A percentile compares a stretch with the other conserved stretches of the same genome.
phyloP scores from a whole-genome alignment of 768 basidiomycete genomes.

The Exsudoporus frostii region DNA sequence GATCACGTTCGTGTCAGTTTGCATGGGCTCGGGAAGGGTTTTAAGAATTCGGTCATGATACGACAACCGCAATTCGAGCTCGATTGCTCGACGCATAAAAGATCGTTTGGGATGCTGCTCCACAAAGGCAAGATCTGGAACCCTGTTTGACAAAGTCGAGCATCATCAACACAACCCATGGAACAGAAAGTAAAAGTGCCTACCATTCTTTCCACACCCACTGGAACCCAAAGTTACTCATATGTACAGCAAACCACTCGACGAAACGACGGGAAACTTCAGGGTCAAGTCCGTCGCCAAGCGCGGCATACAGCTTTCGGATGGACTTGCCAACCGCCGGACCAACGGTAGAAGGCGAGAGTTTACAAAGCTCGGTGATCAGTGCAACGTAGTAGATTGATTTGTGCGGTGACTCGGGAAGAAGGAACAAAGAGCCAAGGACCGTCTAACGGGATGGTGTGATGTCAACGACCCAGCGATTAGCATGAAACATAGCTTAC shows the following conservation, averaged over 20 bases:
- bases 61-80: conserved; percentile 86
- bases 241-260: conserved; percentile 94
- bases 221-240: conserved; percentile 96
- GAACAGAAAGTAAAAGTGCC: conserved; percentile 15
- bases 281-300: conserved; percentile 86
- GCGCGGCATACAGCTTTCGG: conserved; percentile 71
- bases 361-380: conserved; percentile 91
- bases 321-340: conserved; percentile 97
- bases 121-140: conserved; percentile 74
- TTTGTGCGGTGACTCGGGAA: conserved; percentile 76
- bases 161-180: neutral
- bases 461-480: neutral
- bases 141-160: conserved; percentile 48
- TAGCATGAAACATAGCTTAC: conserved; percentile 35
- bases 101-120: conserved; percentile 80
- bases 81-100: conserved; percentile 84
- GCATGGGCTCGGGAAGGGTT: conserved; percentile 82
- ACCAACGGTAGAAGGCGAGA: conserved; percentile 89
- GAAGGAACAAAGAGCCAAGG: conserved; percentile 66
- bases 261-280: conserved; percentile 79
- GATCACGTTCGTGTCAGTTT: conserved; percentile 61
- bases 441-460: conserved; percentile 48
- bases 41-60: conserved; percentile 92
- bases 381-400: conserved; percentile 83
- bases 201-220: conserved; percentile 99